phyloP scores from a whole-genome alignment of 108 stramenopile genomes.

The Stephanodiscus triporus region DNA sequence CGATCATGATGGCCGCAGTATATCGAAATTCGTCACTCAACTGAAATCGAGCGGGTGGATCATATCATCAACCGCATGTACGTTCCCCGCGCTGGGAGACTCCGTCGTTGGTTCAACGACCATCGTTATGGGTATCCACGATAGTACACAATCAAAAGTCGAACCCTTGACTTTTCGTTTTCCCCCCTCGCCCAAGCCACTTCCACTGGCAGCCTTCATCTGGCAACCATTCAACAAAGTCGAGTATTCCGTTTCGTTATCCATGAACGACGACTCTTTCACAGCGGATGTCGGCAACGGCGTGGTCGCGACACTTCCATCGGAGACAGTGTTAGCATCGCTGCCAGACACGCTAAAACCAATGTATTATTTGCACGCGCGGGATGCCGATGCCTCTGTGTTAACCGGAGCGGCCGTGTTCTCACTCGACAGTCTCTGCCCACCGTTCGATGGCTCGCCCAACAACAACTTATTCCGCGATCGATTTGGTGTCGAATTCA shows the following conservation, averaged over 20 bases:
- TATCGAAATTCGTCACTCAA: not conserved
- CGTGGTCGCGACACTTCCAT: too few species aligned
- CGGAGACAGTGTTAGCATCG: too few species aligned
- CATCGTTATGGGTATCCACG: too few species aligned
- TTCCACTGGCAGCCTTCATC: not conserved
- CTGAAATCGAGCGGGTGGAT: not conserved
- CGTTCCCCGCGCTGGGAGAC: not conserved
- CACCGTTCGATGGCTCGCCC: not conserved
- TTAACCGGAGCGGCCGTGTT: too few species aligned
- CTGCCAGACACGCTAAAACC: too few species aligned
- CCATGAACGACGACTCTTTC: not conserved
- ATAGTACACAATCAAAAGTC: too few species aligned
- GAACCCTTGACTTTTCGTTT: not conserved
- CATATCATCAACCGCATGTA: not conserved
- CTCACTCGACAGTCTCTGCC: too few species aligned
- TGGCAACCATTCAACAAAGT: slow-evolving; percentile 3
- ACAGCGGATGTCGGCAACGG: too few species aligned
- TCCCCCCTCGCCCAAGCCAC: not conserved
- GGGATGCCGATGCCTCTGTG: too few species aligned
- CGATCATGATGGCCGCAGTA: not conserved
- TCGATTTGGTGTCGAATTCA: not conserved
- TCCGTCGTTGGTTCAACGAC: not conserved
- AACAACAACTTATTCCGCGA: not conserved
- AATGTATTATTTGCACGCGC: too few species aligned
- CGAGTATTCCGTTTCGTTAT: not conserved